These are phyloP conservation scores for Beauveria medogensis DNA, from an alignment of 2,329 filamentous ascomycete genomes.

Conservation along the genomic window DNA sequence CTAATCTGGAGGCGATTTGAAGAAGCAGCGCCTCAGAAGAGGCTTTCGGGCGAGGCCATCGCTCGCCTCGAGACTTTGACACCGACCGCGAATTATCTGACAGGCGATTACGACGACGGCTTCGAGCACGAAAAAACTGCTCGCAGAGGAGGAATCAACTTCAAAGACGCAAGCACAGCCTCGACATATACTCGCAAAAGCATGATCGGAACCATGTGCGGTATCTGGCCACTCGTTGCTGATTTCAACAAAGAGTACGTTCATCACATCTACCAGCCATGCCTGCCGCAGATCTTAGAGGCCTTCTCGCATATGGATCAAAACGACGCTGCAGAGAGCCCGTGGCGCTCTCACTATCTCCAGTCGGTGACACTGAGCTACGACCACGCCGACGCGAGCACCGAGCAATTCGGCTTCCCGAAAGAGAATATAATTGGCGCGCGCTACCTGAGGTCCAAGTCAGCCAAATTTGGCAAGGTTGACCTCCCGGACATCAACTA, in stretches of 20 bases:
- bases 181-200: slow-evolving; percentile 38
- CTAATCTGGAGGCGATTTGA: slow-evolving; percentile 28
- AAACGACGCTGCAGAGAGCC: slow-evolving; percentile 15
- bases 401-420: slow-evolving; percentile 25
- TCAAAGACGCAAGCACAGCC: slow-evolving; percentile 32
- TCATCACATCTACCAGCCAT: slow-evolving; percentile 36
- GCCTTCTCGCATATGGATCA: slow-evolving; percentile 13
- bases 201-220: slow-evolving; percentile 32
- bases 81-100: slow-evolving; percentile 24
- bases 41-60: slow-evolving; percentile 24
- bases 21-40: slow-evolving; percentile 23
- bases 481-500: slow-evolving; percentile 26
- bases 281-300: slow-evolving; percentile 29
- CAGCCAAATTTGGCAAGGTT: slow-evolving; percentile 22
- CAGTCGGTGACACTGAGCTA: slow-evolving; percentile 26
- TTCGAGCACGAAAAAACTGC: slow-evolving; percentile 18
- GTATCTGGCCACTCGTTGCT: slow-evolving; percentile 30
- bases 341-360: slow-evolving; percentile 26
- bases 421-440: slow-evolving; percentile 19
- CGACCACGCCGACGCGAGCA: slow-evolving; percentile 25
- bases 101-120: slow-evolving; percentile 28
- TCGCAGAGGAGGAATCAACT: slow-evolving; percentile 29
- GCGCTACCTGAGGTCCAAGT: slow-evolving; percentile 21
- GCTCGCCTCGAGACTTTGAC: slow-evolving; percentile 23
- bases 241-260: slow-evolving; percentile 35